Conservation (phyloP, 495 filamentous ascomycete species). For the Neurospora sp. region DNA sequence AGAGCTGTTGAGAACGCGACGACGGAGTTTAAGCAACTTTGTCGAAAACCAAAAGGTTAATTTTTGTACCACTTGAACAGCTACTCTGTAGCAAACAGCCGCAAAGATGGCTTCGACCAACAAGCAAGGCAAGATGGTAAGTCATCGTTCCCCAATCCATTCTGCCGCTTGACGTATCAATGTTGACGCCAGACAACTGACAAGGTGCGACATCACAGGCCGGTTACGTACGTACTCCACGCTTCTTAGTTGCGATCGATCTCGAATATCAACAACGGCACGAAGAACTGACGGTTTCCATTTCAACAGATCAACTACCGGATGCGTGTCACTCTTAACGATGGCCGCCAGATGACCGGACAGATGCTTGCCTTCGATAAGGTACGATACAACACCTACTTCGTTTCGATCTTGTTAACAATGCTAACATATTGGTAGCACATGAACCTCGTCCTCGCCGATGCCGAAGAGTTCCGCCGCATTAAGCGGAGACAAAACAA, state of each 20-base stretch:
- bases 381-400: conserved; percentile 36
- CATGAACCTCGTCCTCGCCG: conserved; percentile 98
- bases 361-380: conserved; percentile 98
- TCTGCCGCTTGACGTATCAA: conserved; percentile 28
- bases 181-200: conserved; percentile 64
- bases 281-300: conserved; percentile 22
- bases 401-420: neutral
- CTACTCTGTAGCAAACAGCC: conserved; percentile 56
- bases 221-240: conserved; percentile 79
- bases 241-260: neutral
- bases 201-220: conserved; percentile 51
- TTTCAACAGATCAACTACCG: conserved; percentile 84
- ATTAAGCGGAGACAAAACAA: conserved; percentile 83
- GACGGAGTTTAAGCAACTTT: conserved; percentile 18
- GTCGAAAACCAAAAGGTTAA: conserved; percentile 21
- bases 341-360: conserved; percentile 92
- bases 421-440: conserved; percentile 48
- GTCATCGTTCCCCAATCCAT: conserved; percentile 29
- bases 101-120: conserved; percentile 78
- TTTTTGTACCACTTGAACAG: conserved; percentile 48
- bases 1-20: conserved; percentile 15
- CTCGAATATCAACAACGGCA: neutral
- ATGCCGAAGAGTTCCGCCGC: conserved; percentile 97
- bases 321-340: conserved; percentile 92
- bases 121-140: conserved; percentile 99